Evolutionary conservation across 2,329 filamentous ascomycete species (phyloP).

Genomic region (Botrytis deweyae): DNA sequence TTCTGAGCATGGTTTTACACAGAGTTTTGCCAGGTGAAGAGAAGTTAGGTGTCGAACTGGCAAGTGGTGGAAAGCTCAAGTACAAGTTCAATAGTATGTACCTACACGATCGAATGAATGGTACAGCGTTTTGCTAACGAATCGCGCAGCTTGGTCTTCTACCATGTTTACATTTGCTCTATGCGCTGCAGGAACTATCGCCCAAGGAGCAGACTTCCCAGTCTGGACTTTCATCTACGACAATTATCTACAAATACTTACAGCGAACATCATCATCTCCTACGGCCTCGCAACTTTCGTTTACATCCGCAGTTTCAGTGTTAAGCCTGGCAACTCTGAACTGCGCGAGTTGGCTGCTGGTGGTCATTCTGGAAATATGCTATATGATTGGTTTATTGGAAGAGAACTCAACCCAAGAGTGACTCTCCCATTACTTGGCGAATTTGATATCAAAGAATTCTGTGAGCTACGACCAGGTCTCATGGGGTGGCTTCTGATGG

Average conservation of each 20-base stretch:
- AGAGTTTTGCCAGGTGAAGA: constrained; percentile 72
- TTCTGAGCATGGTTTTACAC: constrained; percentile 72
- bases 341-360: constrained; percentile 78
- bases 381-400: constrained; percentile 97
- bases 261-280: constrained; percentile 76
- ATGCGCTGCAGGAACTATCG: constrained; percentile 69
- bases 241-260: constrained; percentile 84
- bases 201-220: constrained; percentile 76
- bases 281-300: constrained; percentile 72
- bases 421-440: constrained; percentile 73
- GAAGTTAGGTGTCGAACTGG: constrained; percentile 67
- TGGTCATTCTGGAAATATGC: constrained; percentile 76
- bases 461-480: constrained; percentile 90
- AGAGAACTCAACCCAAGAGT: constrained; percentile 91
- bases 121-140: constrained; percentile 23
- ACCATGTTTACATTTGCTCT: constrained; percentile 70
- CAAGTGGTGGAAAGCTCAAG: constrained; percentile 70
- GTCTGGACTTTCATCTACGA: constrained; percentile 93
- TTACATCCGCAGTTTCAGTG: constrained; percentile 78
- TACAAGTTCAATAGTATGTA: constrained; percentile 75
- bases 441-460: constrained; percentile 87
- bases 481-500: constrained; percentile 82
- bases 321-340: constrained; percentile 71
- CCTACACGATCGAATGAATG: neutral
- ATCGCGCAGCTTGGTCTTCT: constrained; percentile 66